Evolutionary conservation across 805 yeast genomes (phyloP).

Genomic region (Saccharomycopsis babjevae): DNA sequence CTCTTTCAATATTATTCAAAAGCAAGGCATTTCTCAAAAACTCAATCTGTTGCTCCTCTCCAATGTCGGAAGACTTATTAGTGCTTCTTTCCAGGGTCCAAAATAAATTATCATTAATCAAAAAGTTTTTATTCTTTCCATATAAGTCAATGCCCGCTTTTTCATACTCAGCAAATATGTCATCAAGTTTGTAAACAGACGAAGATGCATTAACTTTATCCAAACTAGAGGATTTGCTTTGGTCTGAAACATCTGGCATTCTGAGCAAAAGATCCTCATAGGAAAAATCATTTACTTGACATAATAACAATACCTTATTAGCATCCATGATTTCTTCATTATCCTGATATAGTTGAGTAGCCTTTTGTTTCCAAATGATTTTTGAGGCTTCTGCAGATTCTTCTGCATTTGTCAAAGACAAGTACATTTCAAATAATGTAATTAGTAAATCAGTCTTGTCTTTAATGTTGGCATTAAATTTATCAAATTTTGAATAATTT

Average conservation of each 20-base stretch:
- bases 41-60: conserved; percentile 38
- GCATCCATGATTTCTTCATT: conserved; percentile 44
- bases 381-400: conserved; percentile 29
- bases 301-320: conserved; percentile 42
- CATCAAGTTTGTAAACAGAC: neutral
- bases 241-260: neutral
- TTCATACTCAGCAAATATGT: neutral
- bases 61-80: conserved; percentile 23
- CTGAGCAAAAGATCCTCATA: conserved; percentile 13
- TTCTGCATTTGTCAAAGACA: conserved; percentile 38
- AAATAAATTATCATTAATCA: neutral
- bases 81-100: conserved; percentile 13
- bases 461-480: conserved; percentile 35
- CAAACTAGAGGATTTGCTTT: neutral
- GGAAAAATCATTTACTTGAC: conserved; percentile 36
- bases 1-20: conserved; percentile 44
- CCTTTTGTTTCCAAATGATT: conserved; percentile 56
- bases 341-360: conserved; percentile 38
- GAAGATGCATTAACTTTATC: neutral
- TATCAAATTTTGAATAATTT: conserved; percentile 67
- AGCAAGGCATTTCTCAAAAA: conserved; percentile 57
- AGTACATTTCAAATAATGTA: conserved; percentile 74
- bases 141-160: neutral
- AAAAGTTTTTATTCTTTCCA: neutral
- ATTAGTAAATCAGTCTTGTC: conserved; percentile 68